A percentile compares a stretch with the other conserved stretches of the same genome.
phyloP scores from a whole-genome alignment of 768 basidiomycete genomes.

The Thelephora ganbajun region DNA sequence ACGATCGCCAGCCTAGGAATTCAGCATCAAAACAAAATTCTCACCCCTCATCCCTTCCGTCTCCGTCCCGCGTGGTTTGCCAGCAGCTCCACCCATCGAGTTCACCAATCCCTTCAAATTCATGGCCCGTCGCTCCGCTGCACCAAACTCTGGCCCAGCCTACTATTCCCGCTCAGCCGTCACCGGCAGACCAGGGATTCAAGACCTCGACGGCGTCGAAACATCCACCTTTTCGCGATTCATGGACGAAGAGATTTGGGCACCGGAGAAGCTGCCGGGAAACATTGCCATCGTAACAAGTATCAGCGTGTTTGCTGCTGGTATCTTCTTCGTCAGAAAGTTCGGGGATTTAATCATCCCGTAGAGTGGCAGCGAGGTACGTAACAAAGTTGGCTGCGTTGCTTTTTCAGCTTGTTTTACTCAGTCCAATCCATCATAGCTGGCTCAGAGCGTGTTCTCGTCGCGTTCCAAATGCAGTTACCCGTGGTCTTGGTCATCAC shows the following conservation, averaged over 20 bases:
- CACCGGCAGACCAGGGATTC: constrained; percentile 23
- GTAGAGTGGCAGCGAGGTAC: neutral
- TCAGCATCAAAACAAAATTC: no score
- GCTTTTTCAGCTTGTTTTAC: no score
- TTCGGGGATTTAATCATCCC: constrained; percentile 75
- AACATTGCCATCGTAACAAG: constrained; percentile 61
- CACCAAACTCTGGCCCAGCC: constrained; percentile 36
- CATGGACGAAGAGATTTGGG: constrained; percentile 47
- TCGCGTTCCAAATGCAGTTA: no score
- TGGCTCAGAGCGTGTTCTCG: no score
- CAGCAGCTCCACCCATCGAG: neutral
- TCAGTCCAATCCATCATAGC: no score
- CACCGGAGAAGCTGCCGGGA: constrained; percentile 62
- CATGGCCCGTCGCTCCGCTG: constrained; percentile 62
- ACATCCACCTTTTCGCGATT: constrained; percentile 36
- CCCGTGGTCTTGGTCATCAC: no score
- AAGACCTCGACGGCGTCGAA: constrained; percentile 39
- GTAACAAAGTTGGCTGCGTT: no score
- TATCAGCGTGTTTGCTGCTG: constrained; percentile 51
- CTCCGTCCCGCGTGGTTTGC: no score
- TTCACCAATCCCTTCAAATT: constrained; percentile 5
- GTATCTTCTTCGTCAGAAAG: constrained; percentile 54
- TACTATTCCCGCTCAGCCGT: constrained; percentile 36
- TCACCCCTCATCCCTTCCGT: no score
- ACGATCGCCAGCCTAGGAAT: no score